Percentiles rank a stretch among this genome's conserved stretches.
These are phyloP conservation scores for Eustoma russellianum DNA, from an alignment of 257 asterid genomes.

Conservation along the genomic window DNA sequence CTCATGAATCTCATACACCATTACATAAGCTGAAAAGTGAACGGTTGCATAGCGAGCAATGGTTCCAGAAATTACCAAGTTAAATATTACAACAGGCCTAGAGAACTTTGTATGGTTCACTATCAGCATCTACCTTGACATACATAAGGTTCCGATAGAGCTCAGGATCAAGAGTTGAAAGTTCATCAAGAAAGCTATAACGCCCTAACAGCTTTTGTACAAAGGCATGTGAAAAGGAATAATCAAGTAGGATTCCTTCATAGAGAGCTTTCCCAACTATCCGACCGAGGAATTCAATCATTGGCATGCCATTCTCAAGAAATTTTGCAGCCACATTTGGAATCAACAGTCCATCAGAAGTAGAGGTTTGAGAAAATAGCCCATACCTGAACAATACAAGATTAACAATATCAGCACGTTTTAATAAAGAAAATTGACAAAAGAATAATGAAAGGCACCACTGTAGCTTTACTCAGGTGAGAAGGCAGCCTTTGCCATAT, in stretches of 20 bases:
- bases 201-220: constrained; percentile 94
- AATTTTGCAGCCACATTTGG: constrained; percentile 77
- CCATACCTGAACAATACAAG: constrained; percentile 50
- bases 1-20: background rate
- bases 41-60: background rate
- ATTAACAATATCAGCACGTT: constrained; percentile 3
- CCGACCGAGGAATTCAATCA: constrained; percentile 92
- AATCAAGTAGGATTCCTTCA: constrained; percentile 90
- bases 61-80: background rate
- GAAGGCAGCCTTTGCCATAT: constrained; percentile 74
- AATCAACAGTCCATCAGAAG: constrained; percentile 74
- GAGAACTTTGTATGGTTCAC: constrained; percentile 12
- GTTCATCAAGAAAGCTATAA: constrained; percentile 89
- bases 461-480: constrained; percentile 65
- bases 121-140: constrained; percentile 64
- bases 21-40: background rate
- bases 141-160: constrained; percentile 81
- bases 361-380: constrained; percentile 78
- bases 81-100: background rate
- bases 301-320: constrained; percentile 74
- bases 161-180: constrained; percentile 93
- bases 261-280: constrained; percentile 92
- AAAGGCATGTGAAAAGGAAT: constrained; percentile 86
- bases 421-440: constrained; percentile 5
- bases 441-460: constrained; percentile 7